Conservation (phyloP, 2,329 filamentous ascomycete species). For the Pseudopithomyces chartarum region DNA sequence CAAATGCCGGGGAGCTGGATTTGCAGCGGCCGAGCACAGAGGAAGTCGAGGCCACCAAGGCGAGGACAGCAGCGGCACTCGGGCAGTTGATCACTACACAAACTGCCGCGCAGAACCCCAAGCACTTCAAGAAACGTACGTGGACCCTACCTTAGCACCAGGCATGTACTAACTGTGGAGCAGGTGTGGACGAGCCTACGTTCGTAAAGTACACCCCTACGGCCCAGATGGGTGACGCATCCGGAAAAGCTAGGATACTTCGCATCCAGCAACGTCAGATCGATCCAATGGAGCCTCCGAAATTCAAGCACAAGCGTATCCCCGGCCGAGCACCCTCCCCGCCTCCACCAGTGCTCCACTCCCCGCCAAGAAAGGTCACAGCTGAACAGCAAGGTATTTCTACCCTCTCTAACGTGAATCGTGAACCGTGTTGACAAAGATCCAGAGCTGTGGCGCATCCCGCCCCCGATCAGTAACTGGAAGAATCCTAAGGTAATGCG, state of each 20-base stretch:
- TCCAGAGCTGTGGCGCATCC: slow-evolving; percentile 94
- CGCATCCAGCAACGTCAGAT: slow-evolving; percentile 95
- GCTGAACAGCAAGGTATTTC: slow-evolving; percentile 55
- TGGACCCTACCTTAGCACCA: too few relatives aligned
- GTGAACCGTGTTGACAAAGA: slow-evolving; percentile 43
- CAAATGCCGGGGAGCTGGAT: slow-evolving; percentile 89
- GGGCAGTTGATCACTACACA: slow-evolving; percentile 82
- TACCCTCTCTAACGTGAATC: too few relatives aligned
- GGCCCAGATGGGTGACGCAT: slow-evolving; percentile 91
- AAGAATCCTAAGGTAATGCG: slow-evolving; percentile 80
- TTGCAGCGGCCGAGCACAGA: slow-evolving; percentile 84
- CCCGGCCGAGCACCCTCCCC: slow-evolving; percentile 90
- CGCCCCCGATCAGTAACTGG: slow-evolving; percentile 94
- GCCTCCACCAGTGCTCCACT: slow-evolving; percentile 92
- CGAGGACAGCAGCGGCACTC: slow-evolving; percentile 86
- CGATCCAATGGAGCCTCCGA: slow-evolving; percentile 95
- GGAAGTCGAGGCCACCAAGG: slow-evolving; percentile 80
- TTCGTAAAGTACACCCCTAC: slow-evolving; percentile 96
- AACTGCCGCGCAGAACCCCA: slow-evolving; percentile 90
- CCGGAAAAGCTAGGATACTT: slow-evolving; percentile 92
- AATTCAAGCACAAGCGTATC: slow-evolving; percentile 99
- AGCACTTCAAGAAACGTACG: slow-evolving; percentile 71
- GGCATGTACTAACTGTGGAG: slow-evolving; percentile 48
- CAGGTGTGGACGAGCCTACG: slow-evolving; percentile 81
- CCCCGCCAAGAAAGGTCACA: slow-evolving; percentile 90